Percentiles rank a stretch among this genome's conserved stretches.
Evolutionary conservation across 2,329 filamentous ascomycete species (phyloP).

Genomic region (Apiospora saccharicola): DNA sequence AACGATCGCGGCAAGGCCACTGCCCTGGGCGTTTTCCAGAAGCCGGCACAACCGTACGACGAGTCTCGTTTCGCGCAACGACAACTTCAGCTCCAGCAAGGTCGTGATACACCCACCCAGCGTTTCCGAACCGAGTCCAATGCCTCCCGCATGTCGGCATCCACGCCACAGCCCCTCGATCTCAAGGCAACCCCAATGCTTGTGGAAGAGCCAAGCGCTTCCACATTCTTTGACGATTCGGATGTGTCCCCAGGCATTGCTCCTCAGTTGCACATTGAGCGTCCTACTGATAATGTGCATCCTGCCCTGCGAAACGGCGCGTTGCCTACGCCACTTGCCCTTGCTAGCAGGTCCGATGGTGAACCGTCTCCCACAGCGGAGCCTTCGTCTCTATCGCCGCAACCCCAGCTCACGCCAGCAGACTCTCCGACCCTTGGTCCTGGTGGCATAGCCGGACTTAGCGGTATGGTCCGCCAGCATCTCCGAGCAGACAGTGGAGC

Average conservation of each 20-base stretch:
- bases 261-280: constrained; percentile 42
- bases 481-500: constrained; percentile 80
- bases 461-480: constrained; percentile 84
- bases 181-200: constrained; percentile 38
- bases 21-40: constrained; percentile 57
- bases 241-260: constrained; percentile 38
- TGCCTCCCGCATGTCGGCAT: constrained; percentile 54
- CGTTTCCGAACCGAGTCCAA: constrained; percentile 55
- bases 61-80: constrained; percentile 85
- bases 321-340: constrained; percentile 51
- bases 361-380: constrained; percentile 39
- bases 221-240: constrained; percentile 55
- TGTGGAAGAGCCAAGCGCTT: constrained; percentile 43
- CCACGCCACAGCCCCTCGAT: constrained; percentile 46
- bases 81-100: constrained; percentile 81
- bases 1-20: constrained; percentile 66
- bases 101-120: constrained; percentile 67
- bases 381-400: constrained; percentile 18
- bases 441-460: constrained; percentile 65
- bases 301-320: constrained; percentile 60
- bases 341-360: constrained; percentile 40
- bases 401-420: constrained; percentile 35
- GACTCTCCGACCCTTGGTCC: constrained; percentile 87
- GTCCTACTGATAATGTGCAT: constrained; percentile 61
- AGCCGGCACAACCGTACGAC: constrained; percentile 79